Evolutionary conservation across 1,284 basidiomycete genomes (phyloP), one percentile per base, ranked within the genome.

Genomic region (Omphalotus olearius): DNA sequence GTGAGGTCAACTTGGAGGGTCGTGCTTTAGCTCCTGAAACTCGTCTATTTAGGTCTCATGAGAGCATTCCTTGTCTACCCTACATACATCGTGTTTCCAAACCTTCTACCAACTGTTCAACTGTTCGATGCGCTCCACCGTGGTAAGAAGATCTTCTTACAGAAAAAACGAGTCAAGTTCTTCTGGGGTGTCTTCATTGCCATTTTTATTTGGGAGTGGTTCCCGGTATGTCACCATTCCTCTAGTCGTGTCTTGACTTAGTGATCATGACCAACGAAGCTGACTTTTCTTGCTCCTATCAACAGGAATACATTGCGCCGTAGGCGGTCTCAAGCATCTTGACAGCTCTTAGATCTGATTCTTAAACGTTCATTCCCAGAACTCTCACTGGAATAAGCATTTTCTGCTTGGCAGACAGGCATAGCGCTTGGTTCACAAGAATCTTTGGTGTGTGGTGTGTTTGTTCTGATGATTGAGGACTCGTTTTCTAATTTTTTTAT

Each of bases 361-460:
- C 5, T 13, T 17, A 37, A 53, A 48, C 57, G 45, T 36, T 20
- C 52, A 42, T 42, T 45, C 46, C 11, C 14, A 42, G 56, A 59
- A 51, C 69, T 3, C 66, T 78, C 17, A 78, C 75, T 0, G 78
- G 78, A 3, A 56, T 80, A 30, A 79, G 48, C 66, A 73, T 85
- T 28, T 76, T 83, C 62, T 85, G 83, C 56, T 66, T 85, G 14
- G 82, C 79, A 6, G 71, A 75, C 53, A 80, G 72, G 46, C 64
- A 68, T 17, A 76, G 65, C 18, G 56, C 69, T 0, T 64, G 73
- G 20, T 74, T 83, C 60, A 76, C 80, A 1, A 73, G 74, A 28
- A 62, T 85, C 2, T 83, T 85, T 49, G 82, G 82, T 40, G 80
- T 23, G 51, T 36, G 3, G 16, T 45, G 14, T 38, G 14, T 10